phyloP scores from a whole-genome alignment of 495 filamentous ascomycete genomes.

The Neurospora sp. region DNA sequence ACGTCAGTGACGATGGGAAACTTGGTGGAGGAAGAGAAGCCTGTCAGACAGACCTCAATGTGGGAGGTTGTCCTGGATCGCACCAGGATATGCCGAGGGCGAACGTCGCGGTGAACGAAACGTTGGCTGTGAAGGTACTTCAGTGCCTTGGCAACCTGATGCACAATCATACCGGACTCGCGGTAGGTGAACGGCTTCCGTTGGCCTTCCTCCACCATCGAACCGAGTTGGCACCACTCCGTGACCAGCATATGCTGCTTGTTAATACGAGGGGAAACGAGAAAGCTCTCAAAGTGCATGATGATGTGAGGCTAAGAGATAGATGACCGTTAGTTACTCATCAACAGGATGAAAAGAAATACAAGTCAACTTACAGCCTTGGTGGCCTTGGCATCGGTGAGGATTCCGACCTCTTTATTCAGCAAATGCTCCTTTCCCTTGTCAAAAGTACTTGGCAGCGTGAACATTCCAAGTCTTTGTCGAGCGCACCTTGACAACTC shows the following conservation, averaged over 20 bases:
- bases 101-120: background rate
- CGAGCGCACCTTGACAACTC: background rate
- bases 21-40: background rate
- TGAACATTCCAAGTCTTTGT: background rate
- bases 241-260: background rate
- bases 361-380: background rate
- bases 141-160: background rate
- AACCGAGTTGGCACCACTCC: background rate
- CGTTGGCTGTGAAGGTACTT: background rate
- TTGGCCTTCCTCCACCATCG: background rate
- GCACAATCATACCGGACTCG: background rate
- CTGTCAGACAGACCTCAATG: background rate
- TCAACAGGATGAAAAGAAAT: background rate
- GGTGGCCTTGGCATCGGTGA: fast-evolving
- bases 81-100: background rate
- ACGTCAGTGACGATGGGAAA: background rate
- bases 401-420: background rate
- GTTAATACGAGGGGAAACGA: background rate
- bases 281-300: background rate
- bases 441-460: background rate
- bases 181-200: background rate
- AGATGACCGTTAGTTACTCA: background rate
- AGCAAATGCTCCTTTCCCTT: background rate
- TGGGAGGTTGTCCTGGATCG: background rate
- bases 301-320: background rate